Evolutionary conservation across 345 rosid species (phyloP), one percentile per base, ranked within the genome.

Genomic region (Salix koriyanagi): DNA sequence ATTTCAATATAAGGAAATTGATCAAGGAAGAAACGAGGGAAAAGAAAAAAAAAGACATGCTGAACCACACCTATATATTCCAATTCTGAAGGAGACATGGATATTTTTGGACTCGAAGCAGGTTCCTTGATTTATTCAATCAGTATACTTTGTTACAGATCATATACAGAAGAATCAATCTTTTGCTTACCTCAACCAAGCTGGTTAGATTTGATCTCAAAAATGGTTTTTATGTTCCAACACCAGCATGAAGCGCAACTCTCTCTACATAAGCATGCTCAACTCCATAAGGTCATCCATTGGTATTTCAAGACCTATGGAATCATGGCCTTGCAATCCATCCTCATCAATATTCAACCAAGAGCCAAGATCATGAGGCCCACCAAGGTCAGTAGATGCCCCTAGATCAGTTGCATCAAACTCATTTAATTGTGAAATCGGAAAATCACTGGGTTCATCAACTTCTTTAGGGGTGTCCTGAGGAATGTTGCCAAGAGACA

Each of bases 251-350:
- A 23, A 16, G 64, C 39, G 54, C 6, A 32, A 67, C 16, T 18
- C 41, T 30, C 48, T 67, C 69, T 75, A 85, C 81, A 85, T 60
- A 11, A 83, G 65, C 85, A 89, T 82, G 26, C 76, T 81, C 84
- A 89, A 69, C 34, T 86, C 90, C 0, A 90, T 79, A 39, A 96
- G 92, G 79, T 94, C 97, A 77, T 96, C 99, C 97, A 92, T 92
- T 23, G 99, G 98, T 84, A 94, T 89, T 74, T 88, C 90, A 41
- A 94, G 91, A 72, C 98, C 98, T 13, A 86, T 83, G 2, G 92
- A 77, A 77, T 92, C 97, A 65, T 86, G 87, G 75, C 87, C 99
- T 76, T 86, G 98, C 78, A 90, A 84, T 10, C 88, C 91, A 58
- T 93, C 98, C 37, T 83, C 87, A 2, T 89, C 94, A 36, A 91